Conservation (phyloP, 768 basidiomycete species). For the Suillus hirtellus region DNA sequence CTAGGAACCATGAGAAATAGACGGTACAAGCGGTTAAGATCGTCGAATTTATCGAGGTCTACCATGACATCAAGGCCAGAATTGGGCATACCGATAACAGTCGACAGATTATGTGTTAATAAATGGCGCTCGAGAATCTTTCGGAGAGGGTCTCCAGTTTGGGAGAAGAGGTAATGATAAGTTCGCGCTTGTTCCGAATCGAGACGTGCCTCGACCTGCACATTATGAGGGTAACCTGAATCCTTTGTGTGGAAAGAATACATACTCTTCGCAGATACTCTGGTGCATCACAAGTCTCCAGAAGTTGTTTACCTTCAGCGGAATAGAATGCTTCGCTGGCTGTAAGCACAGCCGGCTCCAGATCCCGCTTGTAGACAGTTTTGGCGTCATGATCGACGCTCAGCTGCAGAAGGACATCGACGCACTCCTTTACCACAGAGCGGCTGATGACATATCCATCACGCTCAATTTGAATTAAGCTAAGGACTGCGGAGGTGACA, state of each 20-base stretch:
- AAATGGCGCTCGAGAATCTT: constrained; percentile 78
- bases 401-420: constrained; percentile 80
- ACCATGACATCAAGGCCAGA: constrained; percentile 90
- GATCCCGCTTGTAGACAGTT: constrained; percentile 77
- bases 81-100: constrained; percentile 74
- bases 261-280: constrained; percentile 77
- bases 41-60: constrained; percentile 72
- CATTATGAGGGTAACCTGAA: constrained; percentile 16
- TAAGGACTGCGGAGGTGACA: constrained; percentile 77
- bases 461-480: constrained; percentile 87
- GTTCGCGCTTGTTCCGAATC: constrained; percentile 82
- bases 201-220: constrained; percentile 78
- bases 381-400: constrained; percentile 46
- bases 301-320: constrained; percentile 66
- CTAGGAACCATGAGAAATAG: constrained; percentile 67
- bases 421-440: constrained; percentile 86
- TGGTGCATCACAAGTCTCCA: constrained; percentile 75
- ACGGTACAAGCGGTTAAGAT: constrained; percentile 76
- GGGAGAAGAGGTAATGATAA: constrained; percentile 80
- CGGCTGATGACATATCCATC: constrained; percentile 89
- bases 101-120: constrained; percentile 72
- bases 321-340: constrained; percentile 82
- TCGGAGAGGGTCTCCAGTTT: constrained; percentile 67
- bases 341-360: constrained; percentile 79
- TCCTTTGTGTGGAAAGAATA: neutral